phyloP scores from a whole-genome alignment of 108 stramenopile species.

The Nitzschia sp. region DNA sequence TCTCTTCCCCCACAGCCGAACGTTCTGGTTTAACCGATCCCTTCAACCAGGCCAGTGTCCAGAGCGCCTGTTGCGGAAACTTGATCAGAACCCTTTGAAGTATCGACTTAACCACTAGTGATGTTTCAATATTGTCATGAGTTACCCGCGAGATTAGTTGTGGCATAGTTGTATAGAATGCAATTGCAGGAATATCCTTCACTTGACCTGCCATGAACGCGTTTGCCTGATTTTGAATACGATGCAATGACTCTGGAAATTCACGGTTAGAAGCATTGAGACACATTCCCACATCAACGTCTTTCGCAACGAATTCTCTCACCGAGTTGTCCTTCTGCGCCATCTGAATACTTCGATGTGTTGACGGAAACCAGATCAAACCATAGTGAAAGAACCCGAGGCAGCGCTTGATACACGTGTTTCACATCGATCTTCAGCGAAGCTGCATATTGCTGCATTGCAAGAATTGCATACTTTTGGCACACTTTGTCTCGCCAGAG shows the following conservation, averaged over 20 bases:
- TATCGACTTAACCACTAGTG: slow-evolving; percentile 57
- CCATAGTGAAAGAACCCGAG: slow-evolving; percentile 85
- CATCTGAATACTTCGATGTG: too few relatives aligned
- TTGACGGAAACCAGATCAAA: slow-evolving; percentile 74
- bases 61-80: slow-evolving; percentile 83
- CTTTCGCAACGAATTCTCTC: background rate
- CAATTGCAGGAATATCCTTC: slow-evolving; percentile 53
- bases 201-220: slow-evolving; percentile 48
- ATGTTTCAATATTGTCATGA: slow-evolving; percentile 61
- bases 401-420: slow-evolving; percentile 86
- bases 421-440: slow-evolving; percentile 67
- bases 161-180: slow-evolving; percentile 84
- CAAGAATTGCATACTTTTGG: slow-evolving; percentile 64
- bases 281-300: too few relatives aligned
- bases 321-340: slow-evolving; percentile 8
- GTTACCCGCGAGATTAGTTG: slow-evolving; percentile 77
- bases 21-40: slow-evolving; percentile 57
- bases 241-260: slow-evolving; percentile 12
- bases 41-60: slow-evolving; percentile 83
- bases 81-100: slow-evolving; percentile 65
- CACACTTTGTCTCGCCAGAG: slow-evolving; percentile 53
- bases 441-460: slow-evolving; percentile 69
- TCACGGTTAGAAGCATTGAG: background rate
- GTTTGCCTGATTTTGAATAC: slow-evolving; percentile 63
- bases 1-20: slow-evolving; percentile 60